These are phyloP conservation scores for Lipomyces chichibuensis DNA, from an alignment of 805 yeast genomes.

Conservation along the genomic window DNA sequence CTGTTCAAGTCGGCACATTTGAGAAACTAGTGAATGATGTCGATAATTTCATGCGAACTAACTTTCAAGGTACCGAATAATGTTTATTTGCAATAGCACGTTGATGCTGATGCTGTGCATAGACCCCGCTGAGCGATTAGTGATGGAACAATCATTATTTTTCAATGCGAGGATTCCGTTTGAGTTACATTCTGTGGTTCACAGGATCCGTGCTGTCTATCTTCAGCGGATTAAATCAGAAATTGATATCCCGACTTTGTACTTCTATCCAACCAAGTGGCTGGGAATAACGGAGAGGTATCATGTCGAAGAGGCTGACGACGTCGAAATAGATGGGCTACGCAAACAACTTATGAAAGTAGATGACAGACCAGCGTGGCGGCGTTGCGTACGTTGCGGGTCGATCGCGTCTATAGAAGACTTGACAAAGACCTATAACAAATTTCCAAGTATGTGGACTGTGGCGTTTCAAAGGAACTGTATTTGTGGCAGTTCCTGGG, in stretches of 20 bases:
- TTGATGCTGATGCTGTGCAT: conserved; percentile 23
- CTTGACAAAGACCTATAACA: conserved; percentile 34
- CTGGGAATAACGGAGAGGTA: conserved; percentile 47
- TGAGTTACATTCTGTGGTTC: conserved; percentile 44
- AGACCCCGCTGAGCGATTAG: conserved; percentile 48
- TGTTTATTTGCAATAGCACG: neutral
- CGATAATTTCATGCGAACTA: conserved; percentile 46
- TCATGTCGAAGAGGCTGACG: neutral
- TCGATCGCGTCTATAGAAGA: conserved; percentile 49
- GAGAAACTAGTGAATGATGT: conserved; percentile 47
- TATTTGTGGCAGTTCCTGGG: conserved; percentile 59
- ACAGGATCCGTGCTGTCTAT: conserved; percentile 54
- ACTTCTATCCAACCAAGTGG: conserved; percentile 70
- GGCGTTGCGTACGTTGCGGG: conserved; percentile 61
- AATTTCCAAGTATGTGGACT: conserved; percentile 51
- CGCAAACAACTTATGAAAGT: conserved; percentile 46
- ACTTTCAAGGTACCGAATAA: conserved; percentile 25
- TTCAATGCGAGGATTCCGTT: conserved; percentile 64
- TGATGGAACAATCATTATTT: conserved; percentile 62
- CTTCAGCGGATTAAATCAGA: conserved; percentile 50
- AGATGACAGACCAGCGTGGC: conserved; percentile 44
- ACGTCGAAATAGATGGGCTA: conserved; percentile 43
- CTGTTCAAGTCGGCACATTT: conserved; percentile 42
- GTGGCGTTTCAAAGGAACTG: conserved; percentile 73
- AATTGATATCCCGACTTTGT: conserved; percentile 57